Percentiles rank a stretch among this genome's conserved stretches.
phyloP scores from a whole-genome alignment of 2,329 filamentous ascomycete species.

The Trichothecium roseum region DNA sequence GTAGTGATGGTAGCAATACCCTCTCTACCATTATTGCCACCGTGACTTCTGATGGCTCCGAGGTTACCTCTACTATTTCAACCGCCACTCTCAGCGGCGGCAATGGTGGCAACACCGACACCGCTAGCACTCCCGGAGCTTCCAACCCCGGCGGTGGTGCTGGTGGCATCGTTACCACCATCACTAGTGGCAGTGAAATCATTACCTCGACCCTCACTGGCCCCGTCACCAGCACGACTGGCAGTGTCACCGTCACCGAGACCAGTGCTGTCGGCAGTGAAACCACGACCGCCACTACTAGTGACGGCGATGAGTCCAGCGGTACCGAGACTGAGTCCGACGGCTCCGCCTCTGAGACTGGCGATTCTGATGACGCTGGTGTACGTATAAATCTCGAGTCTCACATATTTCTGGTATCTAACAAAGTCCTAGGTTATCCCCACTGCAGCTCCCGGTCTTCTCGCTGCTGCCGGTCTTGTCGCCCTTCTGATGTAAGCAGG shows the following conservation, averaged over 20 bases:
- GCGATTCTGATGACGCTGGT: background rate
- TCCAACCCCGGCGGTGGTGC: constrained; percentile 14
- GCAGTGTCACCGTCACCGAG: constrained; percentile 5
- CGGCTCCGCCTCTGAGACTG: constrained; percentile 2
- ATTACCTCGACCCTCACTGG: constrained; percentile 3
- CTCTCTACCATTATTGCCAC: constrained; percentile 8
- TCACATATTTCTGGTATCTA: constrained; percentile 4
- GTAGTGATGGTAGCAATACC: background rate
- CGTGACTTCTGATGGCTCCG: constrained; percentile 10
- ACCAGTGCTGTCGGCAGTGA: constrained; percentile 7
- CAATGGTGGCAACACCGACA: constrained; percentile 1
- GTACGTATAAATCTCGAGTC: constrained; percentile 5
- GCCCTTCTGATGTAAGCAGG: constrained; percentile 33
- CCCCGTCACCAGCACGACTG: constrained; percentile 7
- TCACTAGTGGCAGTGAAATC: constrained; percentile 18
- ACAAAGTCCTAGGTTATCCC: constrained; percentile 16
- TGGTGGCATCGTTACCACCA: constrained; percentile 18
- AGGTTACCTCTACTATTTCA: background rate
- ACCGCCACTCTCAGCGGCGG: constrained; percentile 4
- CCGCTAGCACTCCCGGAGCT: constrained; percentile 11
- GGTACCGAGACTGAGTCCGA: constrained; percentile 7
- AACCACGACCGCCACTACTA: constrained; percentile 10
- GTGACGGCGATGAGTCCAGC: constrained; percentile 1
- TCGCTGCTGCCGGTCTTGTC: constrained; percentile 39
- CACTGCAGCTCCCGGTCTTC: constrained; percentile 35